These are phyloP conservation scores for Carallia brachiata DNA, from an alignment of 345 rosid species.

Conservation along the genomic window DNA sequence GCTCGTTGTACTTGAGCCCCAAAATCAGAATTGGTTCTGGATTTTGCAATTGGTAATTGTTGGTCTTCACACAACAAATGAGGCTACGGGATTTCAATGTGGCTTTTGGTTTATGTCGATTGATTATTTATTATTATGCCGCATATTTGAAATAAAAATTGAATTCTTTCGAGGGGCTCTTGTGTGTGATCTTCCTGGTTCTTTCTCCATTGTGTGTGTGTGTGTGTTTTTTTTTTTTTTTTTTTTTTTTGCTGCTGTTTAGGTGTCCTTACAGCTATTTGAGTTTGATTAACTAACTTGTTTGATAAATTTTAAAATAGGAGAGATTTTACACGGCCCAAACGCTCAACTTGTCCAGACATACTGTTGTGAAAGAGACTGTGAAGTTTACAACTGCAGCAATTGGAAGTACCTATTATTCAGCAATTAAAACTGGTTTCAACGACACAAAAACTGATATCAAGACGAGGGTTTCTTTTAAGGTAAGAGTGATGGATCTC, in stretches of 20 bases:
- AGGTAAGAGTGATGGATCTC: constrained; percentile 41
- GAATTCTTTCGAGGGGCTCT: background rate
- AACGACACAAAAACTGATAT: constrained; percentile 51
- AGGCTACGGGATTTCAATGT: no score
- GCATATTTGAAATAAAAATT: background rate
- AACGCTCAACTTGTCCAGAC: constrained; percentile 54
- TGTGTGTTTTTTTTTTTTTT: no score
- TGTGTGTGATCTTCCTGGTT: background rate
- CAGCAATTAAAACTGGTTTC: constrained; percentile 57
- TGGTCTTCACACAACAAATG: background rate
- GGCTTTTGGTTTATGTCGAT: no score
- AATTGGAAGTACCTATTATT: constrained; percentile 50
- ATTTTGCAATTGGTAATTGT: background rate
- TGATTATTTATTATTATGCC: no score
- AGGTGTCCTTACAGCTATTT: no score
- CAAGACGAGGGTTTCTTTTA: constrained; percentile 69
- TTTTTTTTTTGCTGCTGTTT: no score
- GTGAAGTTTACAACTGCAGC: constrained; percentile 50
- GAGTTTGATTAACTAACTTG: no score
- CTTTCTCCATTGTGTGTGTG: no score
- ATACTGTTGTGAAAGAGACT: constrained; percentile 48
- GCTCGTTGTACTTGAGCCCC: no score
- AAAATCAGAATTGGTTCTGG: background rate
- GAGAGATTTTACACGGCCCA: constrained; percentile 57
- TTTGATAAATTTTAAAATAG: constrained; percentile 31